Conservation (phyloP, 2,329 filamentous ascomycete genomes). For the Ceratocystis harringtonii region DNA sequence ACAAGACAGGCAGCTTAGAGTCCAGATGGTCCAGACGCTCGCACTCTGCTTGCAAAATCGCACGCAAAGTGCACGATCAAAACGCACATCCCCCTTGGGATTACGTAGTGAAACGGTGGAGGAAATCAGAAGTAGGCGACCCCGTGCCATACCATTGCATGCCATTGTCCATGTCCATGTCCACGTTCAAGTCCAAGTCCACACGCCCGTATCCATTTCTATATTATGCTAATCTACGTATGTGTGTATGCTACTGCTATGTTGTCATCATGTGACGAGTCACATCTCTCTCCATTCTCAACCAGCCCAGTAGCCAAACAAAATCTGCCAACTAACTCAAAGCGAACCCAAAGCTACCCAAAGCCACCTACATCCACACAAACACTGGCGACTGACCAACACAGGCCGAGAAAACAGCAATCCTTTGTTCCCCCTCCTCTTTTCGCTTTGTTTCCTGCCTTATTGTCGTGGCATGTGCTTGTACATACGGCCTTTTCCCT, state of each 20-base stretch:
- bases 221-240: no score
- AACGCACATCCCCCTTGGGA: no score
- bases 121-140: no score
- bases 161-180: no score
- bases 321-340: not conserved
- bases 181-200: no score
- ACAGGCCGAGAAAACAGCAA: not conserved
- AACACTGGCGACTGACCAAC: not conserved
- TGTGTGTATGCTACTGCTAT: not conserved
- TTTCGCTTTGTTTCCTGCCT: not conserved
- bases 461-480: not conserved
- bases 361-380: not conserved
- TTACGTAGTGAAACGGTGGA: not conserved
- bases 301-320: not conserved
- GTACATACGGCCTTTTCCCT: not conserved
- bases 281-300: not conserved
- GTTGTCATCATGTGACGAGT: not conserved
- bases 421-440: not conserved
- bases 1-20: no score
- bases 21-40: no score
- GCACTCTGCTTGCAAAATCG: no score
- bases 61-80: no score
- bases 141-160: no score
- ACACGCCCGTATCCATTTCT: no score
- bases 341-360: not conserved